A percentile compares a stretch with the other conserved stretches of the same genome.
Conservation (phyloP, 495 filamentous ascomycete species). For the Oidiodendron maius region DNA sequence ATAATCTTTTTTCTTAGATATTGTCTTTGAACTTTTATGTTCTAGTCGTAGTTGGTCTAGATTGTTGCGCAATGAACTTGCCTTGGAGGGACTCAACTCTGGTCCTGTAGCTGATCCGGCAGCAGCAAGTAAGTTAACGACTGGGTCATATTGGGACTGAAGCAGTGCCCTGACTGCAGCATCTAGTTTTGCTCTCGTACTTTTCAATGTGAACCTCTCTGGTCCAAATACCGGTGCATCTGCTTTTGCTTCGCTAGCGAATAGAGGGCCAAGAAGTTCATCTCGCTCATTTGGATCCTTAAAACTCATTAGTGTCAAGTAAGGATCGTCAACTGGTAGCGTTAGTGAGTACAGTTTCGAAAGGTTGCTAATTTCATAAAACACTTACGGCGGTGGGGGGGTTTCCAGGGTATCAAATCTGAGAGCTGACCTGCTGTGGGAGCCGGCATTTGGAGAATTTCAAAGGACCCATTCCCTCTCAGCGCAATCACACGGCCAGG, state of each 20-base stretch:
- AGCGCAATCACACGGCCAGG: constrained; percentile 64
- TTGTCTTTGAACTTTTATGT: neutral
- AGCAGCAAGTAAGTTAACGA: constrained; percentile 23
- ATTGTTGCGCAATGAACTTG: neutral
- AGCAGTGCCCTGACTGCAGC: constrained; percentile 30
- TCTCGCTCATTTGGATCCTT: constrained; percentile 33
- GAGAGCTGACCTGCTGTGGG: constrained; percentile 42
- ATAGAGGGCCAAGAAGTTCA: constrained; percentile 35
- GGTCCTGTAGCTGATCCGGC: constrained; percentile 14
- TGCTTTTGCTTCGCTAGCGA: constrained; percentile 34
- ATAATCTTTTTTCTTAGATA: neutral
- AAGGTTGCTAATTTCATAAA: neutral
- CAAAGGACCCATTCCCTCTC: constrained; percentile 60
- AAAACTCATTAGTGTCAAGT: constrained; percentile 40
- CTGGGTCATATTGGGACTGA: constrained; percentile 13
- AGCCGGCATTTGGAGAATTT: constrained; percentile 58
- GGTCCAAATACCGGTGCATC: constrained; percentile 39
- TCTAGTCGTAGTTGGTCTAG: neutral
- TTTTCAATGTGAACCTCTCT: constrained; percentile 15
- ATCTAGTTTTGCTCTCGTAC: constrained; percentile 20
- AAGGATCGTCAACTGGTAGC: constrained; percentile 32
- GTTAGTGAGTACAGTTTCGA: constrained; percentile 13
- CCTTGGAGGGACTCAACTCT: neutral
- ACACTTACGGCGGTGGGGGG: constrained; percentile 14
- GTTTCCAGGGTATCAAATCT: constrained; percentile 33